Percentiles rank a stretch among this genome's conserved stretches.
Evolutionary conservation across 2,329 filamentous ascomycete genomes (phyloP).

Genomic region (Fusarium tricinctum): DNA sequence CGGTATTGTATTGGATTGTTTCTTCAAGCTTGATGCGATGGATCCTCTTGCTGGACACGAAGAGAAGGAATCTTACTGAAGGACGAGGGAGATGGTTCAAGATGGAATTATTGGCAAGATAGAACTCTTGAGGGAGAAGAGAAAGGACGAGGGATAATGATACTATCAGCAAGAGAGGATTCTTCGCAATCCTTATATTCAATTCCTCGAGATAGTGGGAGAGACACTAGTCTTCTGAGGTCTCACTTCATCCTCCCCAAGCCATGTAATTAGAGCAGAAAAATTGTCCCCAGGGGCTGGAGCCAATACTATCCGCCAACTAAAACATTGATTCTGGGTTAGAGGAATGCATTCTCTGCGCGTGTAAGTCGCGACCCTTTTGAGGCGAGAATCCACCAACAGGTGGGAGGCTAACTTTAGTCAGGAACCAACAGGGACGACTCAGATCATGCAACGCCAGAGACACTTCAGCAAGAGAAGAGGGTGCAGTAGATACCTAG

Average conservation of each 20-base stretch:
- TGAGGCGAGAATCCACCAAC: conserved; percentile 10
- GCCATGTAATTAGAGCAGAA: conserved; percentile 33
- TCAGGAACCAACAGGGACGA: conserved; percentile 33
- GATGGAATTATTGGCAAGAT: conserved; percentile 29
- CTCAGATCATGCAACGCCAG: conserved; percentile 34
- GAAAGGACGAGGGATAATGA: conserved; percentile 25
- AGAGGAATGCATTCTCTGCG: conserved; percentile 38
- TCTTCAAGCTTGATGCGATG: not conserved
- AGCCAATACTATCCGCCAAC: conserved; percentile 8
- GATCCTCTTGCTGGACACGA: not conserved
- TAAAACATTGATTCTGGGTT: conserved; percentile 42
- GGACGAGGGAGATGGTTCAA: conserved; percentile 7
- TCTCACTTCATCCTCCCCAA: conserved; percentile 22
- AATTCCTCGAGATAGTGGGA: conserved; percentile 33
- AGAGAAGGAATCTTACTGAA: conserved; percentile 2
- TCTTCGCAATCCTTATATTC: conserved; percentile 43
- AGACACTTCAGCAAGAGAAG: conserved; percentile 15
- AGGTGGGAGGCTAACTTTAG: conserved; percentile 15
- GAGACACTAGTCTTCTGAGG: conserved; percentile 15
- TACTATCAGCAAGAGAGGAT: conserved; percentile 34
- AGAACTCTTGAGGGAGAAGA: conserved; percentile 28
- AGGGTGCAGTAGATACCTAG: too few relatives aligned
- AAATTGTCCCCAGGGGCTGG: conserved; percentile 39
- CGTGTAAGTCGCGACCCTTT: conserved; percentile 44
- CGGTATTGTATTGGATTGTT: conserved; percentile 9